A percentile compares a stretch with the other conserved stretches of the same genome.
Conservation (phyloP, 371 early-diverging fungal species). For the Funneliformis caledonium region DNA sequence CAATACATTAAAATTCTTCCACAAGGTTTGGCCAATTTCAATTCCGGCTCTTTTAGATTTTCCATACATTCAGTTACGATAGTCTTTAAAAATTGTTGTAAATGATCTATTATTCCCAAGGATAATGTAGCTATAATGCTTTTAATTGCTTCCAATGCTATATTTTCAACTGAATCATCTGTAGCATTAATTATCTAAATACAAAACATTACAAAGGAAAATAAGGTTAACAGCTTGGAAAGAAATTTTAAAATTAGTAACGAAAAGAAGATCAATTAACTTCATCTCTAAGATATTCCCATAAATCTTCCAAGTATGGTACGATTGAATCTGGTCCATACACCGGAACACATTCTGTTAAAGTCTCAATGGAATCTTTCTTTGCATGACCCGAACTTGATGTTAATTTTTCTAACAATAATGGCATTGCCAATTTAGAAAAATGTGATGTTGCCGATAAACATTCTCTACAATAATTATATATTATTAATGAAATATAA, state of each 20-base stretch:
- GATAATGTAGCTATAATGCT: slow-evolving; percentile 63
- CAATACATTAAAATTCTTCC: slow-evolving; percentile 69
- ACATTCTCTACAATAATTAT: slow-evolving; percentile 54
- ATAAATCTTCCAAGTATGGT: slow-evolving; percentile 68
- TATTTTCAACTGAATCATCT: slow-evolving; percentile 67
- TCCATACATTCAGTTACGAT: slow-evolving; percentile 69
- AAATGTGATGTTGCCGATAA: slow-evolving; percentile 75
- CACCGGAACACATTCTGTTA: slow-evolving; percentile 78
- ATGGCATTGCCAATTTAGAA: slow-evolving; percentile 79
- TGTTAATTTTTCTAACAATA: slow-evolving; percentile 87
- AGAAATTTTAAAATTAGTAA: not conserved
- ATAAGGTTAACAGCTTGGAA: not conserved
- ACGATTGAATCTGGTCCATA: slow-evolving; percentile 69
- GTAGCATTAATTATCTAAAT: slow-evolving; percentile 67
- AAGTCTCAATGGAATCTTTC: slow-evolving; percentile 86
- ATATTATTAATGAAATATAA: not conserved
- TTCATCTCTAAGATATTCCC: slow-evolving; percentile 72
- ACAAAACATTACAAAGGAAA: not conserved
- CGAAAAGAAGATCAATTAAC: slow-evolving; percentile 44
- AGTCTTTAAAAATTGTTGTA: slow-evolving; percentile 65
- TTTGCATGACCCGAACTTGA: slow-evolving; percentile 89
- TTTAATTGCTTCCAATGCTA: slow-evolving; percentile 62
- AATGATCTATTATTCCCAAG: slow-evolving; percentile 56
- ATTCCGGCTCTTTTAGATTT: slow-evolving; percentile 72
- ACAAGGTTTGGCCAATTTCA: slow-evolving; percentile 71